Evolutionary conservation across 2,329 filamentous ascomycete species (phyloP).

Genomic region (Parascedosporium putredinis): DNA sequence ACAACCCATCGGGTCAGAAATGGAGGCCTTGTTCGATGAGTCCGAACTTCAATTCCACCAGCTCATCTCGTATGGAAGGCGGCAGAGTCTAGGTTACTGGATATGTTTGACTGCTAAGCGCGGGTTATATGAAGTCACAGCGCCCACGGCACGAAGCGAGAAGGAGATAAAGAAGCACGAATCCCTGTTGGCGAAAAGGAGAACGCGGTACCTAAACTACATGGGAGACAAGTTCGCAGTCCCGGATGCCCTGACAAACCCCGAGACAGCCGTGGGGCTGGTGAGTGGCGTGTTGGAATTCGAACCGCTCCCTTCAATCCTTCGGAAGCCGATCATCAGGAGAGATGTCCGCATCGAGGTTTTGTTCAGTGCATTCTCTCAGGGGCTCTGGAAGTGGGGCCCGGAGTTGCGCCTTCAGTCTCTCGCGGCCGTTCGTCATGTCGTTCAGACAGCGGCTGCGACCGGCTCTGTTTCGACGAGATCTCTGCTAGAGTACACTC

Average conservation of each 20-base stretch:
- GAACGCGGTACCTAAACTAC: constrained; percentile 10
- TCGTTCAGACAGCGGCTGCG: background rate
- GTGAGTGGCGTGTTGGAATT: background rate
- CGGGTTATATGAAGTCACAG: background rate
- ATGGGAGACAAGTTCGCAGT: constrained; percentile 24
- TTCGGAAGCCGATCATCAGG: constrained; percentile 3
- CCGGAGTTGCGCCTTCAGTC: background rate
- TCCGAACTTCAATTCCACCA: constrained; percentile 35
- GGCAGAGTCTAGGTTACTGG: constrained; percentile 33
- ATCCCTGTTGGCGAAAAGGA: background rate
- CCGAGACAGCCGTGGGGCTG: constrained; percentile 2
- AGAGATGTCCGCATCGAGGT: background rate
- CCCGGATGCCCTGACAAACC: constrained; percentile 23
- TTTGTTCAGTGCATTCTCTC: background rate
- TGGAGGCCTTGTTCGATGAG: constrained; percentile 19
- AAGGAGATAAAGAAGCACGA: constrained; percentile 8
- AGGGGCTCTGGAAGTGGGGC: background rate
- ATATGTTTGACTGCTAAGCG: constrained; percentile 19
- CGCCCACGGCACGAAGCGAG: background rate
- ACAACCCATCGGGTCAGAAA: constrained; percentile 12
- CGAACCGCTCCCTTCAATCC: constrained; percentile 1
- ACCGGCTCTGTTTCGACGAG: background rate
- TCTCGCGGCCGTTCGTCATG: background rate
- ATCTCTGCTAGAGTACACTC: background rate
- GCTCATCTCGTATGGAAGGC: constrained; percentile 28